Conservation (phyloP, 495 filamentous ascomycete genomes). For the Daldinia caldariorum region DNA sequence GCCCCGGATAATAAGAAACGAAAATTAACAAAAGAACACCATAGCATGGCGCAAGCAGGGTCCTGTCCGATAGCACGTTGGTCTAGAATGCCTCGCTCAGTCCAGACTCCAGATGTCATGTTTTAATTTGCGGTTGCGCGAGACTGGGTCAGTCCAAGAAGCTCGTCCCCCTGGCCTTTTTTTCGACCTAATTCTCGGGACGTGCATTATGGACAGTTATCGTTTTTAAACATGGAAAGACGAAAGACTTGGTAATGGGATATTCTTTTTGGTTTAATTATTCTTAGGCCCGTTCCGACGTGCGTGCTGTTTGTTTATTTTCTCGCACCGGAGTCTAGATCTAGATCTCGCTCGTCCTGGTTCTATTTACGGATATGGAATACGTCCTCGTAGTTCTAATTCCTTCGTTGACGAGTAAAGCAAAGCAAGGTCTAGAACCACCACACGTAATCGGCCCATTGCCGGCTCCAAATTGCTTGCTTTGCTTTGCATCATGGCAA, state of each 20-base stretch:
- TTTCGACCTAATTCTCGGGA: slow-evolving; percentile 1
- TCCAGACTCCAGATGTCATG: slow-evolving; percentile 47
- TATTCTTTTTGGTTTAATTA: neutral
- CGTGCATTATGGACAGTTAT: slow-evolving; percentile 23
- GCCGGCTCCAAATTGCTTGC: slow-evolving; percentile 21
- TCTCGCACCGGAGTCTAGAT: slow-evolving; percentile 33
- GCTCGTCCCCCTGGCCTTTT: neutral
- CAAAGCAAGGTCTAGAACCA: slow-evolving; percentile 9
- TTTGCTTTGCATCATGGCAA: slow-evolving; percentile 9
- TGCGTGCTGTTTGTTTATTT: slow-evolving; percentile 22
- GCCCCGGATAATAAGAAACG: slow-evolving; percentile 40
- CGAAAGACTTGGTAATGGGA: slow-evolving; percentile 7
- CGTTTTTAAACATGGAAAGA: neutral
- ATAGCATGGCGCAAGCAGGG: slow-evolving; percentile 9
- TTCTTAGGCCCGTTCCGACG: slow-evolving; percentile 29
- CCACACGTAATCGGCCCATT: slow-evolving; percentile 29
- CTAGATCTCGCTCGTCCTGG: neutral
- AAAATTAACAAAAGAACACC: neutral
- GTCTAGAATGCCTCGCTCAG: slow-evolving; percentile 45
- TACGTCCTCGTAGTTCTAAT: slow-evolving; percentile 16
- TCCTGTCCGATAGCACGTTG: slow-evolving; percentile 11
- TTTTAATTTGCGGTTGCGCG: slow-evolving; percentile 32
- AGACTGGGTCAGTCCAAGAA: slow-evolving; percentile 27
- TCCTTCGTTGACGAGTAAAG: slow-evolving; percentile 11
- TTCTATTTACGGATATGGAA: slow-evolving; percentile 42